Percentiles rank a stretch among this genome's conserved stretches.
Evolutionary conservation across 805 yeast species (phyloP).

Genomic region (Dipodascus geniculatus): DNA sequence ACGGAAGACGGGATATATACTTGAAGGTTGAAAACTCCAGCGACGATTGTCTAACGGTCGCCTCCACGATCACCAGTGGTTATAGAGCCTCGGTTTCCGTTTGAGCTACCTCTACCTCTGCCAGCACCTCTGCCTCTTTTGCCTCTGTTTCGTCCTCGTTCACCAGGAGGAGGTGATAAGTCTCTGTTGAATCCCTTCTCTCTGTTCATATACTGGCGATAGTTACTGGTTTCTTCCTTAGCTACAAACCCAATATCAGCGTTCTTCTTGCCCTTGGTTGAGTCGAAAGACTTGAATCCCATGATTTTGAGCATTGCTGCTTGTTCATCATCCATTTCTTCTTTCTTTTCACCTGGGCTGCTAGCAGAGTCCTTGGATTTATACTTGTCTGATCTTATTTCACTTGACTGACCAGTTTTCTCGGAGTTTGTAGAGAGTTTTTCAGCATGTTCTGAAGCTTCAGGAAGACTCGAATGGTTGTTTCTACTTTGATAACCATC

Average conservation of each 20-base stretch:
- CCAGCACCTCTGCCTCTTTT: background rate
- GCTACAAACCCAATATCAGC: conserved; percentile 26
- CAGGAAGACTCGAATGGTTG: background rate
- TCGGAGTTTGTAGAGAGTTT: no score
- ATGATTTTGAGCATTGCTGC: conserved; percentile 28
- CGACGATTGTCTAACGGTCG: no score
- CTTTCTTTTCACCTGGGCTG: background rate
- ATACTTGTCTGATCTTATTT: background rate
- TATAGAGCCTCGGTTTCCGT: background rate
- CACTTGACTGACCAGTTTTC: no score
- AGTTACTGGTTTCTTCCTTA: conserved; percentile 23
- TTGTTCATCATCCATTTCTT: conserved; percentile 5
- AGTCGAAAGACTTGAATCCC: conserved; percentile 33
- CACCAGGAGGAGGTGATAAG: conserved; percentile 24
- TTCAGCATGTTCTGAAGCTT: no score
- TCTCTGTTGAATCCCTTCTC: conserved; percentile 30
- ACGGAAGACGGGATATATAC: no score
- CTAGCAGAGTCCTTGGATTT: no score
- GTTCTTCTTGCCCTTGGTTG: conserved; percentile 32
- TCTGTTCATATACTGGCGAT: conserved; percentile 34
- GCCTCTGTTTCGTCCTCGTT: background rate
- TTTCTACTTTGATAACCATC: background rate
- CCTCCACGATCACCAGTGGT: no score
- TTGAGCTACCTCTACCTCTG: background rate
- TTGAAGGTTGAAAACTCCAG: no score